Base-by-base conservation (phyloP, 2,329 filamentous ascomycete species). In the Fusarium concolor region DNA sequence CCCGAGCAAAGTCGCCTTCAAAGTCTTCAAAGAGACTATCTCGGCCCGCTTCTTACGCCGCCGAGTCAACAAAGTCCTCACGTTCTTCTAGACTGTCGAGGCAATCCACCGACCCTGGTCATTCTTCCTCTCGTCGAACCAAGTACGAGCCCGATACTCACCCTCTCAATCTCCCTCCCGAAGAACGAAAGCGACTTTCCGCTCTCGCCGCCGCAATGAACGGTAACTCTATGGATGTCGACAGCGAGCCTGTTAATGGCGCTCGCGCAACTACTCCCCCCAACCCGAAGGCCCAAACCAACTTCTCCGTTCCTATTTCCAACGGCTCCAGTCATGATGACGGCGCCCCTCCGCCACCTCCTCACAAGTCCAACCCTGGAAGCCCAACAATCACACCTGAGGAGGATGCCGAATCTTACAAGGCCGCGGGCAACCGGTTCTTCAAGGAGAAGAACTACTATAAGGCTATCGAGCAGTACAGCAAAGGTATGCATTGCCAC, bases 401-500 rank as follows among this genome's bases (percentile, higher is more conserved):
- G 41, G 92, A 95, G 54, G 93, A 97, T 76, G 93, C 95, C 26
- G 96, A 99, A 81, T 86, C 89, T 14, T 97, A 91, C 87, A 99
- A 99, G 85, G 88, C 92, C 73, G 89, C 92, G 3, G 96, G 96
- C 61, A 99, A 99, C 83, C 96, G 96, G 76, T 95, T 93, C 76
- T 99, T 97, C 87, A 98, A 97, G 84, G 92, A 94, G 68, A 93
- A 91, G 77, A 92, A 97, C 76, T 99, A 95, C 79, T 82, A 85
- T 63, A 91, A 92, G 76, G 95, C 96, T 24, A 94, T 98, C 77
- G 87, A 92, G 71, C 93, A 97, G 79, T 99, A 98, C 79, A 93
- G 92, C 72, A 97, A 97, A 88, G 95, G 95, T 97, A 84, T 77
- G 78, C 63, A 35, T 50, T 33, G 28, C 42, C 53, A 28, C 29